Conservation (phyloP, 192 early-diverging fungal genomes). For the Pilobolus umbonatus region DNA sequence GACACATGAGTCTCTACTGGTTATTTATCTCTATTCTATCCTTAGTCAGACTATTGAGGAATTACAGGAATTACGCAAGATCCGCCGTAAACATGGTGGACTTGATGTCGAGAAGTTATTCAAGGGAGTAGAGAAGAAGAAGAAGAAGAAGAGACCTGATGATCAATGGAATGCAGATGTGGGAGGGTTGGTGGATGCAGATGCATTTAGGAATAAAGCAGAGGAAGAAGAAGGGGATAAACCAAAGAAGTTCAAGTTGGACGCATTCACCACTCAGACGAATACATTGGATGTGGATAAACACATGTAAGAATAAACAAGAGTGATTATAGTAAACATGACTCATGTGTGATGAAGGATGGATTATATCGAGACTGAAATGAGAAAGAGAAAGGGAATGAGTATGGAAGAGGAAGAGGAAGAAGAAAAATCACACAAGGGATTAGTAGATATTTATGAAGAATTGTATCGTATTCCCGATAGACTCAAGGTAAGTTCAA, state of each 20-base stretch:
- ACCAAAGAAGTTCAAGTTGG: slow-evolving; percentile 42
- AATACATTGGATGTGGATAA: slow-evolving; percentile 76
- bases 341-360: slow-evolving; percentile 42
- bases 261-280: slow-evolving; percentile 70
- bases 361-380: slow-evolving; percentile 78
- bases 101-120: slow-evolving; percentile 53
- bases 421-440: slow-evolving; percentile 25
- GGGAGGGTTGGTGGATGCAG: slow-evolving; percentile 50
- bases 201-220: slow-evolving; percentile 32
- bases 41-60: slow-evolving; percentile 46
- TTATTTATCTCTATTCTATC: background rate
- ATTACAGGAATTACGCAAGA: slow-evolving; percentile 51
- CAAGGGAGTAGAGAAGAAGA: slow-evolving; percentile 51
- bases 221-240: slow-evolving; percentile 8
- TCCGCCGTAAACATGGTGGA: slow-evolving; percentile 51
- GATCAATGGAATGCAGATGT: slow-evolving; percentile 56
- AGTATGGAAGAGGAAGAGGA: slow-evolving; percentile 26
- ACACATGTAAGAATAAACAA: slow-evolving; percentile 53
- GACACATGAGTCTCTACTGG: background rate
- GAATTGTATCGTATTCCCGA: slow-evolving; percentile 67
- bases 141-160: slow-evolving; percentile 43
- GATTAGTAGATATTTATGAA: slow-evolving; percentile 46
- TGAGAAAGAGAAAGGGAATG: slow-evolving; percentile 56
- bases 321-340: background rate
- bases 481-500: slow-evolving; percentile 50